Evolutionary conservation across 306 rosid species (phyloP), one percentile per base, ranked within the genome.

Genomic region (Cucumis cinereus): DNA sequence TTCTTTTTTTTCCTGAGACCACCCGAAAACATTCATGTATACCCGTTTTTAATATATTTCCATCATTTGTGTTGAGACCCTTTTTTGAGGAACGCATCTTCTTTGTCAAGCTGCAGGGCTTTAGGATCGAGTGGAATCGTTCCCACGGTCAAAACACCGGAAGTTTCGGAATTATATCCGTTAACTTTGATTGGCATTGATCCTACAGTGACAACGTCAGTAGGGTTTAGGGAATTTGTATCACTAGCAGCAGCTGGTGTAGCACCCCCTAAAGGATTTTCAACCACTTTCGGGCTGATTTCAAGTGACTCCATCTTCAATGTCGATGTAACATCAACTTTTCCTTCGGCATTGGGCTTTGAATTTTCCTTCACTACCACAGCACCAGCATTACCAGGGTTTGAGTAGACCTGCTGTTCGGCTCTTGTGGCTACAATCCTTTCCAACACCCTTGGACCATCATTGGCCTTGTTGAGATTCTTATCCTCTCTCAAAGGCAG

Each of bases 111-210:
- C 79, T 83, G 79, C 30, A 90, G 79, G 2, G 88, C 85, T 71
- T 74, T 84, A 3, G 91, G 88, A 86, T 92, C 90, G 50, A 87
- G 89, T 23, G 90, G 94, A 75, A 89, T 86, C 11, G 90, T 92
- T 77, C 98, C 98, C 71, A 92, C 86, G 45, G 90, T 92, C 82
- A 89, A 78, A 81, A 84, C 78, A 24, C 92, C 80, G 30, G 82
- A 41, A 19, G 82, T 79, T 83, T 85, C 88, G 0, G 83, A 2
- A 58, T 69, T 15, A 54, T 69, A 86, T 41, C 96, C 98, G 75
- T 87, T 86, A 68, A 90, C 89, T 84, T 81, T 88, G 19, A 90
- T 84, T 62, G 89, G 91, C 84, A 89, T 82, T 58, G 98, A 87
- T 50, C 96, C 98, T 0, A 89, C 94, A 30, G 89, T 92, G 52